These are phyloP conservation scores for Microdochium trichocladiopsis DNA, from an alignment of 2,329 filamentous ascomycete genomes.

Conservation along the genomic window DNA sequence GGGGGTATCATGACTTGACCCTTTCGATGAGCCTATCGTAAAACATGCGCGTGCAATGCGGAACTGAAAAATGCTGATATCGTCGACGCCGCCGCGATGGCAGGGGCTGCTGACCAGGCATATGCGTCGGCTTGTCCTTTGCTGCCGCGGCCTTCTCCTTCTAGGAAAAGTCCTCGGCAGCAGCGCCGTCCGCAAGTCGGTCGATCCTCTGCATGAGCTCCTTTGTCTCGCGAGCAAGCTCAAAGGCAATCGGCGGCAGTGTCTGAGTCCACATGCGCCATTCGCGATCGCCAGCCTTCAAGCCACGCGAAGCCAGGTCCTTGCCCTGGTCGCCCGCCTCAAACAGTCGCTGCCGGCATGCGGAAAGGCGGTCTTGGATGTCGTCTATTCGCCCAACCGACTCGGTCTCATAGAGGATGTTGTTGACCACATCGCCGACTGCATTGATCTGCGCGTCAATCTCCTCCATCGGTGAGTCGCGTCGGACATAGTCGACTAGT, in stretches of 20 bases:
- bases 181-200: conserved; percentile 1
- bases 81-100: neutral
- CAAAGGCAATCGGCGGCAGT: conserved; percentile 78
- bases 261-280: conserved; percentile 62
- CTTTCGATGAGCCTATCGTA: neutral
- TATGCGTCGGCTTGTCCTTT: neutral
- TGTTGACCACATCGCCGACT: conserved; percentile 64
- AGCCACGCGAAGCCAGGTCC: conserved; percentile 45
- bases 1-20: neutral
- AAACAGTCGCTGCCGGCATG: conserved; percentile 58
- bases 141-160: neutral
- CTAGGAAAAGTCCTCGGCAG: conserved; percentile 4
- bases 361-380: conserved; percentile 49
- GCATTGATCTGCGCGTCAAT: conserved; percentile 64
- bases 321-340: conserved; percentile 56
- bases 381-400: conserved; percentile 42
- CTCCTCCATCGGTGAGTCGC: conserved; percentile 53
- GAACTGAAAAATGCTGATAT: neutral
- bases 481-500: conserved; percentile 67
- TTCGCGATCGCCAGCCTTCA: conserved; percentile 43
- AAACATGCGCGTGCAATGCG: conserved; percentile 1
- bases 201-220: conserved; percentile 45
- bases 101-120: neutral
- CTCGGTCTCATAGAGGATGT: conserved; percentile 61
- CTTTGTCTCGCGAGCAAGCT: conserved; percentile 76